Conservation (phyloP, 495 filamentous ascomycete species). For the Neurospora sp. region DNA sequence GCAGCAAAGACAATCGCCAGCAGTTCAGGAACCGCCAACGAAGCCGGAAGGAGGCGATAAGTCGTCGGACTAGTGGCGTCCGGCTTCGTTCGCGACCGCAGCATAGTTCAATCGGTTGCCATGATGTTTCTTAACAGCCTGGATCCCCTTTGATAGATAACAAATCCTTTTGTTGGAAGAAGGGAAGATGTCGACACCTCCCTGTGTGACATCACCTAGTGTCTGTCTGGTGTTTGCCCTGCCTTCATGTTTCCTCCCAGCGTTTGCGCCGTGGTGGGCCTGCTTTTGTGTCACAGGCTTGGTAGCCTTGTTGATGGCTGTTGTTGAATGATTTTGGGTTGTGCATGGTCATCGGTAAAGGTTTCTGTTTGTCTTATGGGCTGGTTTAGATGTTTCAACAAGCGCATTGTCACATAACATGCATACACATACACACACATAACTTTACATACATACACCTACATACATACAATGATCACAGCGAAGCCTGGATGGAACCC, state of each 20-base stretch:
- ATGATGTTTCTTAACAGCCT: neutral
- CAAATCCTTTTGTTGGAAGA: neutral
- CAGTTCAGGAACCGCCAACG: neutral
- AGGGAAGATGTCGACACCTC: neutral
- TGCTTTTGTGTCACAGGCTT: neutral
- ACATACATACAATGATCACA: neutral
- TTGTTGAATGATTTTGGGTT: neutral
- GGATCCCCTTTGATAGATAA: neutral
- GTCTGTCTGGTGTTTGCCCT: neutral
- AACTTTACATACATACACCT: neutral
- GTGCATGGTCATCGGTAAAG: neutral
- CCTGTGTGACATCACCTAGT: neutral
- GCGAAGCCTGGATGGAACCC: neutral
- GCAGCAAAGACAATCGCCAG: slow-evolving; percentile 2
- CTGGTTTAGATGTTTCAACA: neutral
- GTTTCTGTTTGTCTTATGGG: neutral
- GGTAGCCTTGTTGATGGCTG: neutral
- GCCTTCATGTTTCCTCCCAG: neutral
- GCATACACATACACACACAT: neutral
- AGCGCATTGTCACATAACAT: neutral
- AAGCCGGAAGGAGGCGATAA: neutral
- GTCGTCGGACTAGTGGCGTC: neutral
- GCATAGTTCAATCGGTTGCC: neutral
- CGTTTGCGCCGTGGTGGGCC: neutral
- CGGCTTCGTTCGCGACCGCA: neutral